Conservation (phyloP, 2,329 filamentous ascomycete genomes). For the Alternaria hordeiaustralica region DNA sequence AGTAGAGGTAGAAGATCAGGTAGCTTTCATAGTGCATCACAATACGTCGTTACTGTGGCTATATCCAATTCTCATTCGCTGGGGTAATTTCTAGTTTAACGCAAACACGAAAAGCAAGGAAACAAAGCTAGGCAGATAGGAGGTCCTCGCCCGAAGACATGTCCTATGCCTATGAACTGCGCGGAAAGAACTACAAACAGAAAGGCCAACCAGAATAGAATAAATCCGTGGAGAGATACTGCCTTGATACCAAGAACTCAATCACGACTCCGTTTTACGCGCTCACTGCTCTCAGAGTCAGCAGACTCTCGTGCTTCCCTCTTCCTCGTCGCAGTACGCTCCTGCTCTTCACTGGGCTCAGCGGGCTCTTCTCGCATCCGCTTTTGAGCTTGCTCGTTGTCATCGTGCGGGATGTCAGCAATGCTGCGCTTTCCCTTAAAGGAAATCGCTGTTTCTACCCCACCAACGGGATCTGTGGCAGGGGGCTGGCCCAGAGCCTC, state of each 20-base stretch:
- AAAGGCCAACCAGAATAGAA: too few species aligned
- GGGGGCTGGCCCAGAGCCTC: background rate
- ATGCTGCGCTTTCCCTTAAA: background rate
- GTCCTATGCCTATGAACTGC: background rate
- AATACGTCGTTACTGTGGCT: too few species aligned
- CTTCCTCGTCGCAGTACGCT: background rate
- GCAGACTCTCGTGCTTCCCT: background rate
- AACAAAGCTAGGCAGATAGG: background rate
- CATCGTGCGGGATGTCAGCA: background rate
- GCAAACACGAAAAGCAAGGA: background rate
- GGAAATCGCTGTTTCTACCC: rapidly evolving
- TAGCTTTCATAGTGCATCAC: too few species aligned
- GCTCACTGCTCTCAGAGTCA: background rate
- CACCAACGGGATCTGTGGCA: background rate
- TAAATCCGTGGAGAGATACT: too few species aligned
- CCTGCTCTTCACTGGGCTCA: background rate
- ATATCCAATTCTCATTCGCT: background rate
- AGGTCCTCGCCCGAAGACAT: background rate
- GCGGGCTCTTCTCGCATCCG: background rate
- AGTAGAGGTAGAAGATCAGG: too few species aligned
- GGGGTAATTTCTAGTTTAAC: background rate
- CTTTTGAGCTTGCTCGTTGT: background rate
- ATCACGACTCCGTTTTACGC: background rate
- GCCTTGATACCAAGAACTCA: background rate
- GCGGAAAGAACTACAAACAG: background rate